Conservation (phyloP, 108 stramenopile species). For the Chaetoceros muelleri region DNA sequence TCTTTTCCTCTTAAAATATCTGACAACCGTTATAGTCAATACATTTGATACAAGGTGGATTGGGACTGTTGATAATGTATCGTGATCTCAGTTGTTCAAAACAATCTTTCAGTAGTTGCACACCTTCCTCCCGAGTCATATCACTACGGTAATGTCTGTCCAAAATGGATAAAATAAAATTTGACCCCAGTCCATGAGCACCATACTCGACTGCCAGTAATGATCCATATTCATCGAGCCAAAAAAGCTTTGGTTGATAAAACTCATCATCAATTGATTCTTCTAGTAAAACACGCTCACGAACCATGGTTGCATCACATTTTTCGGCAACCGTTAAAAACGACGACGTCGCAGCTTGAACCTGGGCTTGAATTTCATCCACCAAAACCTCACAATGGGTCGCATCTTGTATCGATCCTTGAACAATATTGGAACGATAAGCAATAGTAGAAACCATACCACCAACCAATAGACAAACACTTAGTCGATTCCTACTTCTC, state of each 20-base stretch:
- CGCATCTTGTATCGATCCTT: background rate
- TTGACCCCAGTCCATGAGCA: conserved; percentile 57
- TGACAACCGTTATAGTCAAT: conserved; percentile 38
- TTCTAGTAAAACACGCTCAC: background rate
- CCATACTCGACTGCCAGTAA: conserved; percentile 56
- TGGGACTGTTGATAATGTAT: conserved; percentile 62
- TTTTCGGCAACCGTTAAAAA: background rate
- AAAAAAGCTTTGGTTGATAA: conserved; percentile 41
- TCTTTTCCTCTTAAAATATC: background rate
- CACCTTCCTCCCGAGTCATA: conserved; percentile 44
- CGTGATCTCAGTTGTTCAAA: conserved; percentile 58
- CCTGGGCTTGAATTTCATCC: conserved; percentile 23
- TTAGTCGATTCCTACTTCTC: conserved; percentile 29
- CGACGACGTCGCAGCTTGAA: conserved; percentile 15
- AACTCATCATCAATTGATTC: too few species aligned
- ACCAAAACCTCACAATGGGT: conserved; percentile 3
- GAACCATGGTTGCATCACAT: background rate
- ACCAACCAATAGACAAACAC: conserved; percentile 51
- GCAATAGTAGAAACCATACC: too few species aligned
- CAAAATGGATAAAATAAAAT: conserved; percentile 55
- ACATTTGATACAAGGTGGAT: conserved; percentile 69
- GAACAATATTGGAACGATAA: too few species aligned
- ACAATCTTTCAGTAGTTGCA: conserved; percentile 36
- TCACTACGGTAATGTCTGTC: conserved; percentile 49
- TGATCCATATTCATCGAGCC: conserved; percentile 75